Base-by-base conservation (phyloP, 768 basidiomycete genomes). In the Russula lepida region DNA sequence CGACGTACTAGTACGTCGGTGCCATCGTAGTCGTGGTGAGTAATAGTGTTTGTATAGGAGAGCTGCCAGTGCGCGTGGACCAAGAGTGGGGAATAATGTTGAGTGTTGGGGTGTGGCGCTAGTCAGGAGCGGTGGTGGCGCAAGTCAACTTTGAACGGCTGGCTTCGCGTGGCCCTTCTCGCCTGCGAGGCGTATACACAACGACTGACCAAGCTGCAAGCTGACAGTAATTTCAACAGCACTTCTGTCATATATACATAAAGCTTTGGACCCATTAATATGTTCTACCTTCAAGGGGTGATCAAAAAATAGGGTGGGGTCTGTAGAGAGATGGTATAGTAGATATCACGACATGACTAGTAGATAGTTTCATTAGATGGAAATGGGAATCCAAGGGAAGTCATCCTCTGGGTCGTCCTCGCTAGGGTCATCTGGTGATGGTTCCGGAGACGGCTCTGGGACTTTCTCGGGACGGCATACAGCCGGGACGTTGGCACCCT, bases 401-500 rank as follows among this genome's bases (percentile, higher is more conserved):
- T 56, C 62, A 1, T 58, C 44, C 6, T 54, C 56, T 0, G 56
- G 61, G 1, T 62, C 71, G 46, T 63, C 64, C 11, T 69, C 72
- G 17, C 71, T 74, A 15, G 74, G 75, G 30, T 73, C 64, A 46
- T 71, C 73, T 3, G 76, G 76, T 7, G 59, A 68, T 0, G 73
- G 73, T 43, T 64, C 54, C 0, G 46, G 46, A 12, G 46, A 25
- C 6, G 71, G 73, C 59, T 67, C 64, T 5, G 70, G 69, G 37
- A 61, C 41, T 58, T 62, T 69, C 58, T 62, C 69, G 6, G 65
- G 64, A 48, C 69, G 69, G 68, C 81, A 82, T 44, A 72, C 71
- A 57, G 68, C 65, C 23, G 79, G 80, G n/a, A 77, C 70, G 21
- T 68, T 61, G 70, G 60, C 68, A 44, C 80, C 82, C 74, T 82